Evolutionary conservation across 257 asterid species (phyloP).

Genomic region (Hygrophila difformis): DNA sequence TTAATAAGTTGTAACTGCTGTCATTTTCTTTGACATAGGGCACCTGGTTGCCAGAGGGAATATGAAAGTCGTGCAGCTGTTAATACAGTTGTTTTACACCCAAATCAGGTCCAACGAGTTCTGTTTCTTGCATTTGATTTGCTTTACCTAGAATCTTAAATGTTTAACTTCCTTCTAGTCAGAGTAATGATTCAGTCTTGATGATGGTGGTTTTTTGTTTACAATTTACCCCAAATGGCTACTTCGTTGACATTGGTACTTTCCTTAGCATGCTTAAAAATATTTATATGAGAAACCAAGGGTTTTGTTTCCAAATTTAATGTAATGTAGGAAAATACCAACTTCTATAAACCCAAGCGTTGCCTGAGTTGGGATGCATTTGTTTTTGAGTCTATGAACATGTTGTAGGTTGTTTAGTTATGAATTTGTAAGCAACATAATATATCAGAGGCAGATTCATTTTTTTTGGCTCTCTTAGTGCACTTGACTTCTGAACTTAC

Average conservation of each 20-base stretch:
- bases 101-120: slow-evolving; percentile 60
- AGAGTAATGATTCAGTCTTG: neutral
- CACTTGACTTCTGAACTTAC: neutral
- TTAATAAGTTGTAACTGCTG: slow-evolving; percentile 11
- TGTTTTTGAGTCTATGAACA: too few relatives aligned
- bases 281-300: too few relatives aligned
- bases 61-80: slow-evolving; percentile 99
- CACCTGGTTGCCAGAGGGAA: slow-evolving; percentile 98
- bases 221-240: neutral
- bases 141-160: neutral
- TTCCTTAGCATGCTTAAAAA: too few relatives aligned
- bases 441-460: neutral
- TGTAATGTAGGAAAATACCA: neutral
- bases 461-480: neutral
- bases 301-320: too few relatives aligned
- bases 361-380: neutral
- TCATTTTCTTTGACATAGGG: slow-evolving; percentile 42
- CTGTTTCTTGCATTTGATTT: slow-evolving; percentile 1
- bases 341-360: neutral
- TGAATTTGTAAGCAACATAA: too few relatives aligned
- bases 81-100: slow-evolving; percentile 94
- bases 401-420: too few relatives aligned
- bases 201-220: neutral
- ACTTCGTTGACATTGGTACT: too few relatives aligned
- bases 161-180: neutral